Evolutionary conservation across 306 rosid species (phyloP).

Genomic region (Cucurbita moschata): DNA sequence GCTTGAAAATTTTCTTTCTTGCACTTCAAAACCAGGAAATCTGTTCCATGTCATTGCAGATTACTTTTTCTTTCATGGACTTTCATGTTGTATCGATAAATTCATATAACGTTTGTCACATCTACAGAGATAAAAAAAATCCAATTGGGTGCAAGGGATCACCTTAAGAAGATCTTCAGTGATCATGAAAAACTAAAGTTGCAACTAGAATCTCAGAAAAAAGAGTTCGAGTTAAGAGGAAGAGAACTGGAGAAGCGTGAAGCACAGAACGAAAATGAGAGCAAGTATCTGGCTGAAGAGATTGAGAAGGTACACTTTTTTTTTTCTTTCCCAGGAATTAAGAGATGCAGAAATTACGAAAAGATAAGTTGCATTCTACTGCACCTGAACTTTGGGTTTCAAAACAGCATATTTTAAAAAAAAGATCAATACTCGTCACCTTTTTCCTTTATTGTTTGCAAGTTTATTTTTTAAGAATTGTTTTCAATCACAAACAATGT

Average conservation of each 20-base stretch:
- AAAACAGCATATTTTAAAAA: neutral
- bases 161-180: constrained; percentile 61
- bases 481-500: neutral
- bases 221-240: constrained; percentile 52
- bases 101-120: neutral
- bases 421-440: neutral
- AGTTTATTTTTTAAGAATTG: neutral
- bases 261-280: constrained; percentile 63
- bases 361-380: neutral
- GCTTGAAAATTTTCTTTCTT: neutral
- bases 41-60: neutral
- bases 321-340: neutral
- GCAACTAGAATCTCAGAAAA: constrained; percentile 74
- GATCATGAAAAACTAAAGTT: constrained; percentile 66
- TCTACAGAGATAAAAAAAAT: constrained; percentile 66
- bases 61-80: neutral
- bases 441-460: neutral
- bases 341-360: neutral
- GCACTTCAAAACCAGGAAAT: neutral
- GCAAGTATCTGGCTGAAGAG: constrained; percentile 64
- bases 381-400: neutral
- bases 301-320: constrained; percentile 47
- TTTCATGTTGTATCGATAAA: neutral
- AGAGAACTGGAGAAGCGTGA: constrained; percentile 82
- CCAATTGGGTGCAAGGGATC: constrained; percentile 74